Base-by-base conservation (phyloP, 768 basidiomycete genomes). In the Filobasidium floriforme region DNA sequence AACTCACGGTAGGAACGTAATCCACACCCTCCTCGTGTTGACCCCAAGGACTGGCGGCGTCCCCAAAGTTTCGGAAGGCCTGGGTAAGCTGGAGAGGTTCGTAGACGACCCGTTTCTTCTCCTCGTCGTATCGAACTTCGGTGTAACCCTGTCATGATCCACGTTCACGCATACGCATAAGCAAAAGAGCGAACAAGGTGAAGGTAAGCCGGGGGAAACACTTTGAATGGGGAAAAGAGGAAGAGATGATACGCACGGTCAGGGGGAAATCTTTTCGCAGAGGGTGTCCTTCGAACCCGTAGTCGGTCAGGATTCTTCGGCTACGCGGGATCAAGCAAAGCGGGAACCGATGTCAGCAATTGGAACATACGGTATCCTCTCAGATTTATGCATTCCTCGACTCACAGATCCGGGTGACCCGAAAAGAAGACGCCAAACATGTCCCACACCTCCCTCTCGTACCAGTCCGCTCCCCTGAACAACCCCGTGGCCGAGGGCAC, bases 131-230 rank as follows among this genome's bases (percentile, higher is more conserved):
- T 49, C 96, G 89, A 46, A 98, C 84, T 80, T 99, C 96, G 10
- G 91, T 92, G 80, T 98, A 99, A n/a, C 96, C 96, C 92, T 96
- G 73, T n/a, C n/a, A n/a, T n/a, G n/a, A n/a, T n/a, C n/a, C n/a
- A n/a, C 15, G 54, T 9, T 49, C 12, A 57, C 59, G 28, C 49
- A 57, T 29, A 18, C 14, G 46, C 14, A 22, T 49, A 15, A 12
- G 46, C 43, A 44, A 44, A 19, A 44, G 43, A 44, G n/a, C 19
- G 52, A 54, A 12, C 52, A n/a, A 1, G 14, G 29, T 26, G 54
- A 57, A 57, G 54, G 15, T 24, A n/a, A 24, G 22, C 7, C 5
- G 54, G 54, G 22, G 24, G 29, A 24, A n/a, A 26, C 15, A 10
- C 19, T 44, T 49, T 49, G 19, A 9, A 9, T 11, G n/a, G 28